These are phyloP conservation scores for Gossypium longicalyx DNA, from an alignment of 345 rosid species.

Conservation along the genomic window DNA sequence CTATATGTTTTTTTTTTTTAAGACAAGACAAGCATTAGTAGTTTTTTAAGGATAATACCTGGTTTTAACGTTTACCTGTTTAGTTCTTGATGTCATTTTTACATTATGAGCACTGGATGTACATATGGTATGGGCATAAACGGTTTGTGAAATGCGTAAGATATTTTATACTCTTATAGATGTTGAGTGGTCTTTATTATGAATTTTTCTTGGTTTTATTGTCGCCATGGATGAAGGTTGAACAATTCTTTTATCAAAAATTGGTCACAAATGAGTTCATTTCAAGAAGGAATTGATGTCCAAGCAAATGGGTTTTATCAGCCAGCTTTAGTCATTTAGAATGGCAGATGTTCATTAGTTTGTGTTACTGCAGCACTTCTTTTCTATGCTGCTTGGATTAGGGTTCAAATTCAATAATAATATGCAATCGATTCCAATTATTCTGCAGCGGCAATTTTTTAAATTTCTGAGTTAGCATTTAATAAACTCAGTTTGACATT, in stretches of 20 bases:
- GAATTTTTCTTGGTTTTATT: neutral
- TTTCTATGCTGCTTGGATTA: no score
- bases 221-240: neutral
- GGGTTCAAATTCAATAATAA: no score
- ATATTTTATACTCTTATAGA: neutral
- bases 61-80: neutral
- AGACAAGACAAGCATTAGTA: neutral
- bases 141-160: neutral
- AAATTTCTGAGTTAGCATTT: no score
- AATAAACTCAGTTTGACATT: no score
- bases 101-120: neutral
- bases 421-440: no score
- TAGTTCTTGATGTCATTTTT: neutral
- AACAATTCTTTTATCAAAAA: neutral
- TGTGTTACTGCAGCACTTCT: no score
- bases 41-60: neutral
- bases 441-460: no score
- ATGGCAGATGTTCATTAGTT: no score
- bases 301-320: no score
- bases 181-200: neutral
- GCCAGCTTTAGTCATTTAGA: no score
- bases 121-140: neutral
- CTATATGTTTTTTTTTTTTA: neutral
- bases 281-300: no score
- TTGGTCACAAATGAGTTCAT: neutral